These are phyloP conservation scores for Boletus coccyginus DNA, from an alignment of 768 basidiomycete species.

Conservation along the genomic window DNA sequence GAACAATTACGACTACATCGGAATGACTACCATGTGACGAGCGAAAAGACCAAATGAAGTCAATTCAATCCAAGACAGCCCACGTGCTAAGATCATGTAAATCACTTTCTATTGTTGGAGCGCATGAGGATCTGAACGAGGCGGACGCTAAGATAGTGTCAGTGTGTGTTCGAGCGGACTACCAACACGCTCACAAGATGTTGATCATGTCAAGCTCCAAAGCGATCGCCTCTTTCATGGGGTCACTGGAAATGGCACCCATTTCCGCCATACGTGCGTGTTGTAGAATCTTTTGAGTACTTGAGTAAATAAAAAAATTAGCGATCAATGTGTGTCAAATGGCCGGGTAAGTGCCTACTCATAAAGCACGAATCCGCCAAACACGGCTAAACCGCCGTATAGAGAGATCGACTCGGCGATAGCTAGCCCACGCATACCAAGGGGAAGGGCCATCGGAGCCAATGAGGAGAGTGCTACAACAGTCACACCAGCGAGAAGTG, in stretches of 20 bases:
- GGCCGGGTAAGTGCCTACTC: slow-evolving; percentile 51
- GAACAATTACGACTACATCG: background rate
- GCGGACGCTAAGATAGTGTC: slow-evolving; percentile 53
- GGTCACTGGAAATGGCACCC: slow-evolving; percentile 65
- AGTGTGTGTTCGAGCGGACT: background rate
- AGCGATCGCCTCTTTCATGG: slow-evolving; percentile 73
- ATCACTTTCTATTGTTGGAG: slow-evolving; percentile 51
- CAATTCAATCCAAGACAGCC: background rate
- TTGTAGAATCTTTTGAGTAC: slow-evolving; percentile 82
- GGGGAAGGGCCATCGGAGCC: slow-evolving; percentile 86
- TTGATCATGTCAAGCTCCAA: slow-evolving; percentile 88
- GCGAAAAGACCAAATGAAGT: background rate
- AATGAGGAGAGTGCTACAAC: slow-evolving; percentile 85
- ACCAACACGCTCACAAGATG: slow-evolving; percentile 62
- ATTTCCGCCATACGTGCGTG: slow-evolving; percentile 73
- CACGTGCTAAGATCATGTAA: background rate
- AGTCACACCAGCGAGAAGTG: slow-evolving; percentile 84
- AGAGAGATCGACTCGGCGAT: slow-evolving; percentile 75
- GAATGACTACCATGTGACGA: slow-evolving; percentile 15
- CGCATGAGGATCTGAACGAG: slow-evolving; percentile 79
- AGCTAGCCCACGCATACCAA: slow-evolving; percentile 74
- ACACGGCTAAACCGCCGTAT: slow-evolving; percentile 88
- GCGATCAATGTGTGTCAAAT: background rate
- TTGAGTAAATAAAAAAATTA: slow-evolving; percentile 1
- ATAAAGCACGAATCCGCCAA: slow-evolving; percentile 82